Percentiles rank a stretch among this genome's conserved stretches.
phyloP scores from a whole-genome alignment of 140 eudicot genomes.

The Flaveria floridana region DNA sequence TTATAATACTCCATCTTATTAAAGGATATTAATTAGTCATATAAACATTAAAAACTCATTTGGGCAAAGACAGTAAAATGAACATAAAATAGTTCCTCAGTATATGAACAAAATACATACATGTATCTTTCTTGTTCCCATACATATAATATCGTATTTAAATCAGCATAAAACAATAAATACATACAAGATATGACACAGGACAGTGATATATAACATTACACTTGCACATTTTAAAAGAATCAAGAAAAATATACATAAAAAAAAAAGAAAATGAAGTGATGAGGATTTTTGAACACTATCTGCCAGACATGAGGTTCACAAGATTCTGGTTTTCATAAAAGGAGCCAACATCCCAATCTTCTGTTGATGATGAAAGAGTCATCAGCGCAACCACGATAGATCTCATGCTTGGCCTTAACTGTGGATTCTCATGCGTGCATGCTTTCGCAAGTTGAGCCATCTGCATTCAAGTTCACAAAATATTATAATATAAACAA shows the following conservation, averaged over 20 bases:
- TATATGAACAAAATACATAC: slow-evolving; percentile 6
- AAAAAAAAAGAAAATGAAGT: neutral
- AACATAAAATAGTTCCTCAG: neutral
- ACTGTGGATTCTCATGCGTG: slow-evolving; percentile 76
- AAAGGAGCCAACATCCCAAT: slow-evolving; percentile 75
- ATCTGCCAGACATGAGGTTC: slow-evolving; percentile 68
- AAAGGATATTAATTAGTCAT: neutral
- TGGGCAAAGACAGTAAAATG: neutral
- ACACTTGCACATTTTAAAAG: slow-evolving; percentile 27
- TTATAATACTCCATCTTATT: neutral
- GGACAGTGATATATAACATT: slow-evolving; percentile 22
- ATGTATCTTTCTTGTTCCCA: slow-evolving; percentile 15
- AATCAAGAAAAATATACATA: slow-evolving; percentile 19
- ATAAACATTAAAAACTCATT: neutral
- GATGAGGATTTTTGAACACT: slow-evolving; percentile 24
- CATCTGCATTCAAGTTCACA: slow-evolving; percentile 51
- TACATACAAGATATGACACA: slow-evolving; percentile 26
- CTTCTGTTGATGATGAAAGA: slow-evolving; percentile 75
- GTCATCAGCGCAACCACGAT: slow-evolving; percentile 88
- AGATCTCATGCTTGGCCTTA: slow-evolving; percentile 86
- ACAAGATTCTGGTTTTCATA: slow-evolving; percentile 64
- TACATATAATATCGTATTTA: slow-evolving; percentile 14
- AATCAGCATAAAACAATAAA: slow-evolving; percentile 15
- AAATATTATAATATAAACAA: neutral
- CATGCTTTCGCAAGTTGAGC: slow-evolving; percentile 89